A percentile compares a stretch with the other conserved stretches of the same genome.
Evolutionary conservation across 208 protist genomes (phyloP).

Genomic region (Angomonas deanei): DNA sequence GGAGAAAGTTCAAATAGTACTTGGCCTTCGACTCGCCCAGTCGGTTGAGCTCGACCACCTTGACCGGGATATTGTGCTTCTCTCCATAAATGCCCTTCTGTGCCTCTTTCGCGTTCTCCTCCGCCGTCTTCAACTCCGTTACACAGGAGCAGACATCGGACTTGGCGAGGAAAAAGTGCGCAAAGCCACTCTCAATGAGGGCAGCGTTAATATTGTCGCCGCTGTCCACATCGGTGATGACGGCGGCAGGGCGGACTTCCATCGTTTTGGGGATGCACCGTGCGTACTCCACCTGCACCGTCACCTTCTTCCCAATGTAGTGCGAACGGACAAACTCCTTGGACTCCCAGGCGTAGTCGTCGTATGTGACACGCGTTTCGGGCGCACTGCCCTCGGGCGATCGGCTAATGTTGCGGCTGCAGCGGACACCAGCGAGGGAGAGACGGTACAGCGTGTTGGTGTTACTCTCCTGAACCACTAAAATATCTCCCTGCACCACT

Average conservation of each 20-base stretch:
- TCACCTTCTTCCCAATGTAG: constrained; percentile 74
- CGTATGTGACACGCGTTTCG: constrained; percentile 81
- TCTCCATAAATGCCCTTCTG: constrained; percentile 48
- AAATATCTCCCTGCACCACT: constrained; percentile 76
- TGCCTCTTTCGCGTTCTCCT: constrained; percentile 41
- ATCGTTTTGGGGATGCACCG: constrained; percentile 77
- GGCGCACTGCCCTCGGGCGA: constrained; percentile 65
- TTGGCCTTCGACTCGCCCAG: constrained; percentile 69
- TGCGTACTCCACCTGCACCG: constrained; percentile 73
- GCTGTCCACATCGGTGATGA: constrained; percentile 48
- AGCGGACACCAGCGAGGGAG: constrained; percentile 71
- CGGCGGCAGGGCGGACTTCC: constrained; percentile 66
- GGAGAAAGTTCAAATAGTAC: constrained; percentile 87
- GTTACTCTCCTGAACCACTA: constrained; percentile 58
- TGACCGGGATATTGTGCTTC: constrained; percentile 30
- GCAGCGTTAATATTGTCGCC: constrained; percentile 66
- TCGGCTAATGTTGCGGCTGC: constrained; percentile 1
- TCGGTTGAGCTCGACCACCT: constrained; percentile 74
- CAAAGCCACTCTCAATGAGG: constrained; percentile 74
- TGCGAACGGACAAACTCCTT: constrained; percentile 76
- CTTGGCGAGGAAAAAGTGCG: constrained; percentile 72
- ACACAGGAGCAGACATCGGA: constrained; percentile 69
- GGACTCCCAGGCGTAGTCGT: constrained; percentile 85
- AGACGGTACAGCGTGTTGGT: constrained; percentile 48
- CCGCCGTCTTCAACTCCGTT: constrained; percentile 47